These are phyloP conservation scores for Xylaria sp. DNA, from an alignment of 2,329 filamentous ascomycete genomes.

Conservation along the genomic window DNA sequence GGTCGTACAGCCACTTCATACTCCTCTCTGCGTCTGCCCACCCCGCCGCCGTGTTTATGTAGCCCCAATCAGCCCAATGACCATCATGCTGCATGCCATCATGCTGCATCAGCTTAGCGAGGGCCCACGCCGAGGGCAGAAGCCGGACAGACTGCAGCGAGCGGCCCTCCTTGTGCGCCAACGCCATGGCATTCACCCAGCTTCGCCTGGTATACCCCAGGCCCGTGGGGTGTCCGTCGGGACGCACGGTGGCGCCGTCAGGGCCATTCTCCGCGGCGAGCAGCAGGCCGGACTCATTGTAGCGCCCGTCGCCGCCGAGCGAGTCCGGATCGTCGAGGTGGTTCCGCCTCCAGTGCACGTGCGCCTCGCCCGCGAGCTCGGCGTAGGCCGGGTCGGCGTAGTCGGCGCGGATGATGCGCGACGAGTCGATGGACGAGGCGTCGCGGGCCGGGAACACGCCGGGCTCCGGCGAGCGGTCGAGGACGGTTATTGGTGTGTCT, in stretches of 20 bases:
- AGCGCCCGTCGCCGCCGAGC: constrained; percentile 72
- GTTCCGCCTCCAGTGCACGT: constrained; percentile 74
- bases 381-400: constrained; percentile 85
- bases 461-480: constrained; percentile 63
- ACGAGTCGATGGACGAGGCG: constrained; percentile 70
- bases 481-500: constrained; percentile 66
- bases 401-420: constrained; percentile 75
- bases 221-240: constrained; percentile 57
- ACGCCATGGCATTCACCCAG: constrained; percentile 68
- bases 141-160: constrained; percentile 56
- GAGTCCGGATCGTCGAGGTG: constrained; percentile 60
- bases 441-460: constrained; percentile 70
- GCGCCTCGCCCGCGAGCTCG: constrained; percentile 76
- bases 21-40: constrained; percentile 82
- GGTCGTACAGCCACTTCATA: constrained; percentile 71
- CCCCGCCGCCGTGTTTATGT: constrained; percentile 78
- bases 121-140: constrained; percentile 57
- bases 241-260: constrained; percentile 39
- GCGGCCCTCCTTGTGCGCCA: constrained; percentile 56
- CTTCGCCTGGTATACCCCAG: constrained; percentile 70
- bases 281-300: constrained; percentile 75
- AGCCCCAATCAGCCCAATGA: constrained; percentile 72
- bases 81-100: constrained; percentile 64
- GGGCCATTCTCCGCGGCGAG: constrained; percentile 64
- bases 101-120: constrained; percentile 59